These are phyloP conservation scores for Ophiorrhiza pumila DNA, from an alignment of 257 asterid species.

Conservation along the genomic window DNA sequence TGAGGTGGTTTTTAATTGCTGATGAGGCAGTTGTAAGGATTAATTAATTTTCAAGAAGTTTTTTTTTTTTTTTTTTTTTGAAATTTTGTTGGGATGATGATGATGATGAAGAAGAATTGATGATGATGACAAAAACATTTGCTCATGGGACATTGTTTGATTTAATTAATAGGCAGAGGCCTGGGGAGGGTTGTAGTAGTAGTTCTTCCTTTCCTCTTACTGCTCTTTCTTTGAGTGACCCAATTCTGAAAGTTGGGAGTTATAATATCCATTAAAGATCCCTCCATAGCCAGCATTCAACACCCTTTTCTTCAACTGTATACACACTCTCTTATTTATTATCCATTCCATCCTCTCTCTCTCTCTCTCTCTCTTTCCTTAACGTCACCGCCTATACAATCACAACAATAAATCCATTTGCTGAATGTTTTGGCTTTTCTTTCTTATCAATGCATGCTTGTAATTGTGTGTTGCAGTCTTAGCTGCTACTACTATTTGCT, in stretches of 20 bases:
- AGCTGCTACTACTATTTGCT: background rate
- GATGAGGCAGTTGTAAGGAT: constrained; percentile 27
- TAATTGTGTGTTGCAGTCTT: background rate
- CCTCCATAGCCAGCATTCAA: constrained; percentile 23
- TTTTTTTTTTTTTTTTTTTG: too few species aligned
- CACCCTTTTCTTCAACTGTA: constrained; percentile 32
- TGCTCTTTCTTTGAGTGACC: constrained; percentile 35
- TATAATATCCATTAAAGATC: constrained; percentile 38
- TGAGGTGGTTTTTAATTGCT: constrained; percentile 31
- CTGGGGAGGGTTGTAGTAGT: constrained; percentile 10
- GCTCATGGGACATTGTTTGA: constrained; percentile 30
- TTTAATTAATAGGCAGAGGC: constrained; percentile 24
- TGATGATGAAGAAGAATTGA: too few species aligned
- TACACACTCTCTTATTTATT: constrained; percentile 38
- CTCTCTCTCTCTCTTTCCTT: constrained; percentile 4
- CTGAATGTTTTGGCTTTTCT: constrained; percentile 27
- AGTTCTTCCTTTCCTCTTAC: constrained; percentile 18
- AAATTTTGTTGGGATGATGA: background rate
- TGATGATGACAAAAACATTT: too few species aligned
- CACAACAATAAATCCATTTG: constrained; percentile 17
- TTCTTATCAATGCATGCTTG: constrained; percentile 13
- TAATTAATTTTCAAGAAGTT: constrained; percentile 23
- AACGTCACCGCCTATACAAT: constrained; percentile 37
- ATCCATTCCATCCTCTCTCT: constrained; percentile 5
- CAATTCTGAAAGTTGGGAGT: constrained; percentile 44